phyloP scores from a whole-genome alignment of 495 filamentous ascomycete genomes.

The Aspergillus nidulans region DNA sequence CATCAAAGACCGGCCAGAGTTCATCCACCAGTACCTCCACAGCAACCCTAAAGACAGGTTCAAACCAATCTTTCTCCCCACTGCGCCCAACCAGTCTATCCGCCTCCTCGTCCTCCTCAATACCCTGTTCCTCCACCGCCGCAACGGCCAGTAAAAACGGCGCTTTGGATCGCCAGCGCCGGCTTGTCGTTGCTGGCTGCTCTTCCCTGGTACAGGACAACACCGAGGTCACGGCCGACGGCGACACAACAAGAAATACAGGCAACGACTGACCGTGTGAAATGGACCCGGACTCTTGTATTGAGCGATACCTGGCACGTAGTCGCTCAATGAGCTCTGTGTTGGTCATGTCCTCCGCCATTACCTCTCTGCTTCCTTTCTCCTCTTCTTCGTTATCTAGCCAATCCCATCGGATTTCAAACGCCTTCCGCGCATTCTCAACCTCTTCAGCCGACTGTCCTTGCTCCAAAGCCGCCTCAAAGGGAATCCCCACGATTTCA shows the following conservation, averaged over 20 bases:
- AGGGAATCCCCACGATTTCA: conserved; percentile 2
- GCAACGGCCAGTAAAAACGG: conserved; percentile 1
- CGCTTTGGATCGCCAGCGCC: not conserved
- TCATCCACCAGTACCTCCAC: conserved; percentile 3
- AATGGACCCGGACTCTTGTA: not conserved
- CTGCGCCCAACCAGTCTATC: not conserved
- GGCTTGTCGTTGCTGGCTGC: not conserved
- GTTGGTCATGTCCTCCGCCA: not conserved
- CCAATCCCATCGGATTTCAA: not conserved
- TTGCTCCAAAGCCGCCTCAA: conserved; percentile 1
- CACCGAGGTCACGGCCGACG: conserved; percentile 4
- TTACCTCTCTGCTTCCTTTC: not conserved
- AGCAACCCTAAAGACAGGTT: conserved; percentile 5
- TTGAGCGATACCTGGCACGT: conserved; percentile 4
- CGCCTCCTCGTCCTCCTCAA: not conserved
- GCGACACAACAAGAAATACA: conserved; percentile 1
- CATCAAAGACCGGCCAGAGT: conserved; percentile 6
- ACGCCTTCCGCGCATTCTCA: not conserved
- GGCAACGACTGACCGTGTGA: not conserved
- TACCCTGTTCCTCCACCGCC: not conserved
- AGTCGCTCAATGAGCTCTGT: conserved; percentile 1
- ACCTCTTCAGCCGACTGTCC: not conserved
- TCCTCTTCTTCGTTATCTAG: not conserved
- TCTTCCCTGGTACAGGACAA: not conserved
- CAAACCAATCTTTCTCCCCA: not conserved